Percentiles rank a stretch among this genome's conserved stretches.
These are phyloP conservation scores for Talaromyces sp. DNA, from an alignment of 2,329 filamentous ascomycete genomes.

Conservation along the genomic window DNA sequence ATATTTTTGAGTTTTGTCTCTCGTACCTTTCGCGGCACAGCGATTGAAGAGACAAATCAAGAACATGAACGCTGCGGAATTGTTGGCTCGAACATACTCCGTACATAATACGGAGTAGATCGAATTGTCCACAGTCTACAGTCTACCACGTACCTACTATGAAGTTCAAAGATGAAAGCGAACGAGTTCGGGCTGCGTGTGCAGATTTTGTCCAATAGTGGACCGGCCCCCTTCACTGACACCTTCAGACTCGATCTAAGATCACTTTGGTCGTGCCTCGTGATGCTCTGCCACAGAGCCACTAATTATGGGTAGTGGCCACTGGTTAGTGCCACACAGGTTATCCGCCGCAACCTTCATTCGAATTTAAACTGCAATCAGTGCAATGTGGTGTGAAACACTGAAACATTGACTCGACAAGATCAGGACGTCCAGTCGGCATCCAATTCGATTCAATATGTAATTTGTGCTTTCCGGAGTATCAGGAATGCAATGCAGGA, in stretches of 20 bases:
- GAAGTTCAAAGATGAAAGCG: not conserved
- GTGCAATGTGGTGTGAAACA: not conserved
- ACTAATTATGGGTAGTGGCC: not conserved
- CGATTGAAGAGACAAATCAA: not conserved
- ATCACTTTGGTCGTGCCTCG: slow-evolving; percentile 11
- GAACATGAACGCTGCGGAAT: not conserved
- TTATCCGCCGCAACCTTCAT: not conserved
- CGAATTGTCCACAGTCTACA: not conserved
- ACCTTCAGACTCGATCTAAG: slow-evolving; percentile 6
- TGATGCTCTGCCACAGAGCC: slow-evolving; percentile 7
- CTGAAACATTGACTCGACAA: not conserved
- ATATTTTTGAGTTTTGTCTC: slow-evolving; percentile 7
- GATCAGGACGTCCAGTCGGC: not conserved
- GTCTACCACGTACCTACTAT: not conserved
- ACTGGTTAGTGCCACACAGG: not conserved
- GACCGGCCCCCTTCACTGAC: not conserved
- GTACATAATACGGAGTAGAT: no score
- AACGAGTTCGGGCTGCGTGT: slow-evolving; percentile 7
- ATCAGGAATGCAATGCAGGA: slow-evolving; percentile 13
- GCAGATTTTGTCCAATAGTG: slow-evolving; percentile 1
- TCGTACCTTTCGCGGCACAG: not conserved
- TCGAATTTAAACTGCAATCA: not conserved
- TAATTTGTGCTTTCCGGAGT: not conserved
- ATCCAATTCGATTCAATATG: not conserved
- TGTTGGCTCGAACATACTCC: not conserved